Evolutionary conservation across 1,139 yeast genomes (phyloP).

Genomic region (Blastobotrys arbuscula): DNA sequence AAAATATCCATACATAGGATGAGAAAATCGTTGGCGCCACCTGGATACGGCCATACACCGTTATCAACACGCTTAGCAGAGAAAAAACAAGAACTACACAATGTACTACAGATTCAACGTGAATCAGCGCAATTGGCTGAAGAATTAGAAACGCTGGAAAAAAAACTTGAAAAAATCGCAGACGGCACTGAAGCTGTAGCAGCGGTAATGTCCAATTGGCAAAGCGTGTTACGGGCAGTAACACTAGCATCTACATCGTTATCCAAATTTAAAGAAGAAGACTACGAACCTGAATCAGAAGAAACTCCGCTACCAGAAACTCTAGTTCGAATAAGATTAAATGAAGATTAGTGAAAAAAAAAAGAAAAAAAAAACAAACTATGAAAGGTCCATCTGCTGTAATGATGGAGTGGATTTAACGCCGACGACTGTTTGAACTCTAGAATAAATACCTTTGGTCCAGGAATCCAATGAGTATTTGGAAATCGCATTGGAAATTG

Average conservation of each 20-base stretch:
- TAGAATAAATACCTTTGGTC: slow-evolving; percentile 22
- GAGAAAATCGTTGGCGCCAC: background rate
- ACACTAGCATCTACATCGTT: slow-evolving; percentile 53
- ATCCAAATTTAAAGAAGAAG: slow-evolving; percentile 42
- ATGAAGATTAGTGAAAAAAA: slow-evolving; percentile 28
- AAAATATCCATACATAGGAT: background rate
- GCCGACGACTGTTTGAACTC: slow-evolving; percentile 11
- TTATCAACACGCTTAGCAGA: slow-evolving; percentile 30
- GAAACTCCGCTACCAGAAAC: slow-evolving; percentile 55
- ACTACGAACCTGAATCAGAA: slow-evolving; percentile 36
- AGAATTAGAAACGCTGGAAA: slow-evolving; percentile 46
- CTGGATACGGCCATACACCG: slow-evolving; percentile 10
- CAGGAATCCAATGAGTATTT: slow-evolving; percentile 22
- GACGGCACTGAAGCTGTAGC: slow-evolving; percentile 50
- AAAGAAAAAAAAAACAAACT: background rate
- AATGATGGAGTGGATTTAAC: background rate
- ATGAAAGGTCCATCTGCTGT: slow-evolving; percentile 9
- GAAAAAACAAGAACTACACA: slow-evolving; percentile 50
- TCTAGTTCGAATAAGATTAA: slow-evolving; percentile 58
- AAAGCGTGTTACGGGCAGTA: slow-evolving; percentile 57
- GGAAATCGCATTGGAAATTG: slow-evolving; percentile 12
- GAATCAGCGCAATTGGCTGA: slow-evolving; percentile 44
- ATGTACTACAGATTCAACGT: slow-evolving; percentile 45
- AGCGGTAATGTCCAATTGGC: slow-evolving; percentile 54
- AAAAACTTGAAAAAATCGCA: slow-evolving; percentile 46